These are phyloP conservation scores for Bromus sterilis DNA, from an alignment of 176 grass and related monocot genomes.

Conservation along the genomic window DNA sequence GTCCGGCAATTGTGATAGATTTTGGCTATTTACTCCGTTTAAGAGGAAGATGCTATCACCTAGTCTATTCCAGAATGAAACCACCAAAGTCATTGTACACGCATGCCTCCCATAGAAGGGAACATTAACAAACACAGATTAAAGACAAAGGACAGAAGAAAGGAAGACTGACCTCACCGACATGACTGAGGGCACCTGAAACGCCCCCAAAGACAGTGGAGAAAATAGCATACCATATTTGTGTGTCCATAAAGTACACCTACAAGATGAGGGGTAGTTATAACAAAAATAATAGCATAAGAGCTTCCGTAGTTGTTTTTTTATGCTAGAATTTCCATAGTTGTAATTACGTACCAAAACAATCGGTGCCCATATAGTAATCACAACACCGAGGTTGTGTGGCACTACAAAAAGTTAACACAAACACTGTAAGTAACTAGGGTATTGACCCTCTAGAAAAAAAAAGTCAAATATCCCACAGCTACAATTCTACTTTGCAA, in stretches of 20 bases:
- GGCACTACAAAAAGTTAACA: constrained; percentile 37
- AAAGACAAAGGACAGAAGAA: not conserved
- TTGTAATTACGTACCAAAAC: constrained; percentile 45
- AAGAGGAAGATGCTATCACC: not conserved
- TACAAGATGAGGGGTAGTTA: constrained; percentile 24
- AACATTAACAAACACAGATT: not conserved
- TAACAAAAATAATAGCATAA: constrained; percentile 1
- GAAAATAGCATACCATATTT: constrained; percentile 93
- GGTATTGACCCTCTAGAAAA: not conserved
- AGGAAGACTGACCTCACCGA: constrained; percentile 56
- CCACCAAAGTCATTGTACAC: not conserved
- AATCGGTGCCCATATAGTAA: constrained; percentile 69
- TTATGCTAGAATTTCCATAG: not conserved
- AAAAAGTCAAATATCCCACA: not conserved
- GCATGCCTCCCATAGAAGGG: not conserved
- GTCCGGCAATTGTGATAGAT: too few relatives aligned
- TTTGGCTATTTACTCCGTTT: not conserved
- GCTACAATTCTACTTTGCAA: not conserved
- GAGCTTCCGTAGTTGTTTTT: not conserved
- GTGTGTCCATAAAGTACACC: constrained; percentile 77
- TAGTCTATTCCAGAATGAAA: not conserved
- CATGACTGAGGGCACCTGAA: constrained; percentile 63
- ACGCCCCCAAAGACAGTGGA: constrained; percentile 58
- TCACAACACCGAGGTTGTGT: constrained; percentile 52
- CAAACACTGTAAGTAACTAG: constrained; percentile 1